phyloP scores from a whole-genome alignment of 2,329 filamentous ascomycete species.

The Arthroderma uncinatum region DNA sequence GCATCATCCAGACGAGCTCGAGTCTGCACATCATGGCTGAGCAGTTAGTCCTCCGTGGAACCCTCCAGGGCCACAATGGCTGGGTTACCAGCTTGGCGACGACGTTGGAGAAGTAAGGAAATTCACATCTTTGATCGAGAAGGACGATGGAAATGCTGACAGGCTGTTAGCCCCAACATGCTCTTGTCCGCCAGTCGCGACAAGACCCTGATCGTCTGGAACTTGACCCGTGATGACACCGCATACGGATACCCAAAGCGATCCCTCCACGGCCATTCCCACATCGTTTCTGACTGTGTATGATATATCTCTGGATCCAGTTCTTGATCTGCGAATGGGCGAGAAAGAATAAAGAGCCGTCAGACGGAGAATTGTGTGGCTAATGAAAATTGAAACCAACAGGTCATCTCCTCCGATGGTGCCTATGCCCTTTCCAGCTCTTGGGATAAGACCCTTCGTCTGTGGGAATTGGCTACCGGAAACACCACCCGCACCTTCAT shows the following conservation, averaged over 20 bases:
- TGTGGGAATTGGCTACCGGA: slow-evolving; percentile 97
- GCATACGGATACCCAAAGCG: slow-evolving; percentile 99
- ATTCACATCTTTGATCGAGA: slow-evolving; percentile 6
- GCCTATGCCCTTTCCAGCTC: slow-evolving; percentile 97
- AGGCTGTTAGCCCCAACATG: slow-evolving; percentile 79
- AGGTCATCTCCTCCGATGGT: slow-evolving; percentile 99
- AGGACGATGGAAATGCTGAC: slow-evolving; percentile 26
- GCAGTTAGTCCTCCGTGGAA: slow-evolving; percentile 91
- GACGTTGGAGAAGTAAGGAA: slow-evolving; percentile 89
- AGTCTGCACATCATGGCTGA: slow-evolving; percentile 58
- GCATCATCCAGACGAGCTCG: slow-evolving; percentile 25
- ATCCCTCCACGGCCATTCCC: slow-evolving; percentile 95
- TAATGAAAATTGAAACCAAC: slow-evolving; percentile 20
- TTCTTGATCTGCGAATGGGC: slow-evolving; percentile 10
- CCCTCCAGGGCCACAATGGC: slow-evolving; percentile 98
- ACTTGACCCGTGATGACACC: slow-evolving; percentile 96
- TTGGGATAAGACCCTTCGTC: slow-evolving; percentile 99
- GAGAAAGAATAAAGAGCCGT: not conserved
- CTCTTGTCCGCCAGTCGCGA: slow-evolving; percentile 94
- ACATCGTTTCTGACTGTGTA: slow-evolving; percentile 99
- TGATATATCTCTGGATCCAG: slow-evolving; percentile 35
- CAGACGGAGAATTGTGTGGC: slow-evolving; percentile 10
- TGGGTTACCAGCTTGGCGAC: slow-evolving; percentile 98
- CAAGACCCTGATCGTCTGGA: slow-evolving; percentile 99
- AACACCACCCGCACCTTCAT: slow-evolving; percentile 97